A percentile compares a stretch with the other conserved stretches of the same genome.
phyloP scores from a whole-genome alignment of 1,284 basidiomycete species.

The Fomitopsis palustris region DNA sequence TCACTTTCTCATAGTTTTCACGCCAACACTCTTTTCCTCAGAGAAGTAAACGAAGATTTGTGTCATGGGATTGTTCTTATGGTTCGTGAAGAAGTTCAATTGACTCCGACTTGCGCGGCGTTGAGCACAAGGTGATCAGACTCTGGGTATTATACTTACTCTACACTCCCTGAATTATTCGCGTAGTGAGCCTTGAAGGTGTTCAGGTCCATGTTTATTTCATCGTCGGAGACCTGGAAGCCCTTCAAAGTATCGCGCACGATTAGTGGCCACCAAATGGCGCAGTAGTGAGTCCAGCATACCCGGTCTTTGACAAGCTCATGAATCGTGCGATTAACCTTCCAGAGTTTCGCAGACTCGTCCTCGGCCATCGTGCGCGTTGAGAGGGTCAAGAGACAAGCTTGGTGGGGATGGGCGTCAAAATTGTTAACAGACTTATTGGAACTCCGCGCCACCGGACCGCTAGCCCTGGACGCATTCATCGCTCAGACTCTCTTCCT shows the following conservation, averaged over 20 bases:
- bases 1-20: conserved; percentile 95
- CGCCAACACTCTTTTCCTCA: conserved; percentile 88
- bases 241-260: conserved; percentile 46
- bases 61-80: conserved; percentile 63
- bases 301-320: conserved; percentile 94
- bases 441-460: conserved; percentile 23
- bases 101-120: conserved; percentile 66
- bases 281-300: conserved; percentile 24
- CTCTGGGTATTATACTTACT: conserved; percentile 38
- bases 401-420: conserved; percentile 13
- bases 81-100: conserved; percentile 86
- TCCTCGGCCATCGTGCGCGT: conserved; percentile 58
- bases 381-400: conserved; percentile 17
- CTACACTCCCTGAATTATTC: conserved; percentile 57
- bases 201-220: conserved; percentile 82
- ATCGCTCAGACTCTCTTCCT: conserved; percentile 3
- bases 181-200: conserved; percentile 71
- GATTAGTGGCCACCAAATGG: background rate
- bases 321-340: conserved; percentile 95
- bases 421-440: conserved; percentile 15
- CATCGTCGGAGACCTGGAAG: conserved; percentile 87
- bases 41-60: conserved; percentile 96
- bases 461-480: background rate
- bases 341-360: conserved; percentile 86
- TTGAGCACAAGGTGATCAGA: background rate